phyloP scores from a whole-genome alignment of 306 rosid species.

The Calophaca sinica region DNA sequence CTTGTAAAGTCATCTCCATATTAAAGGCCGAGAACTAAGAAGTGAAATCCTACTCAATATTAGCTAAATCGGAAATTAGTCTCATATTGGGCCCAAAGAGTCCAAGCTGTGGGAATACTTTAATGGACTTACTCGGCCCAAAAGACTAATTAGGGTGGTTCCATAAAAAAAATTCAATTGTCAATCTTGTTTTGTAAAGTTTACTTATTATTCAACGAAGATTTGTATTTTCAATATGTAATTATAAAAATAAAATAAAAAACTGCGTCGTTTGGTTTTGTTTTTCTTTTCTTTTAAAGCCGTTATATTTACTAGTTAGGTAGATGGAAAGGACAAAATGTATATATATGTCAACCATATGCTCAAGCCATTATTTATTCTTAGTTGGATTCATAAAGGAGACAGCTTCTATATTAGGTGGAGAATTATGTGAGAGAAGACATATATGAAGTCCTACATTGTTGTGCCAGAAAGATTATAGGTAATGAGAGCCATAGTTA shows the following conservation, averaged over 20 bases:
- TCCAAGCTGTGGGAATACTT: too few species aligned
- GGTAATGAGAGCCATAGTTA: slow-evolving; percentile 42
- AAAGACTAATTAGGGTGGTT: too few species aligned
- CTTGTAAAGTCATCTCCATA: too few species aligned
- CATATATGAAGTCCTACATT: slow-evolving; percentile 11
- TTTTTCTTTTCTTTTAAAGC: neutral
- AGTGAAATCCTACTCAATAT: too few species aligned
- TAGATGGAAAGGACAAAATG: neutral
- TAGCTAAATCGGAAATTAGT: too few species aligned
- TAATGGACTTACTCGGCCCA: too few species aligned
- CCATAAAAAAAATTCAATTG: too few species aligned
- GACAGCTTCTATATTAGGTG: slow-evolving; percentile 35
- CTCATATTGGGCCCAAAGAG: too few species aligned
- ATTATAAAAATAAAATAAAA: too few species aligned
- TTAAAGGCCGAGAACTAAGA: too few species aligned
- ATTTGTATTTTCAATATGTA: neutral
- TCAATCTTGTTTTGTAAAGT: too few species aligned
- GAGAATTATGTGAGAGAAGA: slow-evolving; percentile 5
- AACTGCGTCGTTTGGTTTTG: neutral
- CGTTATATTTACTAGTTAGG: neutral
- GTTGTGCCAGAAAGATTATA: slow-evolving; percentile 28
- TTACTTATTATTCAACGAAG: neutral
- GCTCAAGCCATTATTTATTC: slow-evolving; percentile 7
- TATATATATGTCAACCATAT: neutral
- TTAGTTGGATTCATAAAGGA: slow-evolving; percentile 31